Evolutionary conservation across 2,329 filamentous ascomycete species (phyloP).

Genomic region (Sporothrix variecibatus): DNA sequence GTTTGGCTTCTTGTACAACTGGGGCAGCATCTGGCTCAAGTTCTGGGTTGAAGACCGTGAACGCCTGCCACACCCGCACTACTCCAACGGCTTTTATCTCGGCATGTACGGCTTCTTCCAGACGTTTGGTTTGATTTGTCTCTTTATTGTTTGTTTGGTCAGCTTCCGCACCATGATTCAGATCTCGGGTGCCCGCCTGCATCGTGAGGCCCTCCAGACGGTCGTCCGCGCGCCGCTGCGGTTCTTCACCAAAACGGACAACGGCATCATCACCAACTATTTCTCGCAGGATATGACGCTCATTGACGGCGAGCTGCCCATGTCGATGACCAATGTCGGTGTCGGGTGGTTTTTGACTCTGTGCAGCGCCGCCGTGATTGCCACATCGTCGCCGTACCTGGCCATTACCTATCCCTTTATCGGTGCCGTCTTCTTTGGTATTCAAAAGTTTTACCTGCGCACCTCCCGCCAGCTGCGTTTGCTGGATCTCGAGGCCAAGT

Average conservation of each 20-base stretch:
- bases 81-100: slow-evolving; percentile 36
- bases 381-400: slow-evolving; percentile 36
- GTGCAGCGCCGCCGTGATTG: slow-evolving; percentile 37
- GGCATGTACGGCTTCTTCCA: slow-evolving; percentile 37
- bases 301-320: slow-evolving; percentile 44
- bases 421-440: slow-evolving; percentile 46
- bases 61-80: slow-evolving; percentile 26
- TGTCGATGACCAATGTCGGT: slow-evolving; percentile 35
- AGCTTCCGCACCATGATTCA: slow-evolving; percentile 32
- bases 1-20: slow-evolving; percentile 35
- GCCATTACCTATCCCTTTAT: slow-evolving; percentile 53
- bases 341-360: slow-evolving; percentile 32
- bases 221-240: slow-evolving; percentile 39
- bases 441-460: slow-evolving; percentile 61
- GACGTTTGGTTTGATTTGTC: slow-evolving; percentile 26
- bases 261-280: slow-evolving; percentile 41
- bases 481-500: slow-evolving; percentile 63
- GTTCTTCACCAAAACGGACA: slow-evolving; percentile 42
- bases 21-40: slow-evolving; percentile 36
- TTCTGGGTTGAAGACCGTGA: slow-evolving; percentile 35
- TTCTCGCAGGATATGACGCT: slow-evolving; percentile 49
- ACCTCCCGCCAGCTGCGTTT: slow-evolving; percentile 63
- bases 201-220: slow-evolving; percentile 37
- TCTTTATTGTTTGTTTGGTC: slow-evolving; percentile 33
- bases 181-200: slow-evolving; percentile 34